phyloP scores from a whole-genome alignment of 495 filamentous ascomycete genomes.

The Thermochaetoides thermophila region DNA sequence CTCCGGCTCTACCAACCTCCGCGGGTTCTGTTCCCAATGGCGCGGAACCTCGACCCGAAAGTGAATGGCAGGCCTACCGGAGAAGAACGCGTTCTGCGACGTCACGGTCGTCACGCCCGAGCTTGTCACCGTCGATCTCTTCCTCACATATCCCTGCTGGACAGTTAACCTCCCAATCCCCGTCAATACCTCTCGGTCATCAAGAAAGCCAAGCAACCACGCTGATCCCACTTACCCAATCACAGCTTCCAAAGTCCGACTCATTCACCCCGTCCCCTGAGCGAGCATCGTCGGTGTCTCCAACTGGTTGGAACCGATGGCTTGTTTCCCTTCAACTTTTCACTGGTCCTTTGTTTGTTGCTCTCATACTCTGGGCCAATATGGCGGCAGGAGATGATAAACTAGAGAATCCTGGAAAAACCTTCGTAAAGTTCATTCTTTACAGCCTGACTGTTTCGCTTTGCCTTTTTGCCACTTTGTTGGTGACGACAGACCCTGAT shows the following conservation, averaged over 20 bases:
- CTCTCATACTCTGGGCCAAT: slow-evolving; percentile 63
- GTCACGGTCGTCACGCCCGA: slow-evolving; percentile 6
- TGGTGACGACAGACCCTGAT: slow-evolving; percentile 44
- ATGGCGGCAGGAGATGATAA: slow-evolving; percentile 41
- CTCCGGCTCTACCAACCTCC: no score
- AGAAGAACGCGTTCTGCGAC: slow-evolving; percentile 24
- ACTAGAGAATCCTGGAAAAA: slow-evolving; percentile 18
- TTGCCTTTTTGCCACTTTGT: slow-evolving; percentile 42
- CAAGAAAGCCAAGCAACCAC: no score
- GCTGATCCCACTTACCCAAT: background rate
- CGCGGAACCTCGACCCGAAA: slow-evolving; percentile 21
- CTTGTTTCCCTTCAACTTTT: slow-evolving; percentile 73
- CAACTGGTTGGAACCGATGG: slow-evolving; percentile 82
- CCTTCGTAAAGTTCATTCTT: slow-evolving; percentile 47
- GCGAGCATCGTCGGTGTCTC: no score
- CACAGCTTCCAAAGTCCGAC: slow-evolving; percentile 1
- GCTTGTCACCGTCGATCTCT: slow-evolving; percentile 4
- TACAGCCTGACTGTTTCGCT: slow-evolving; percentile 59
- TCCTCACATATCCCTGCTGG: slow-evolving; percentile 1
- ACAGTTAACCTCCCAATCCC: no score
- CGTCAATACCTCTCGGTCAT: no score
- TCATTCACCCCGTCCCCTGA: no score
- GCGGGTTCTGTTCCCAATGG: slow-evolving; percentile 11
- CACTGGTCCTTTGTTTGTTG: slow-evolving; percentile 72
- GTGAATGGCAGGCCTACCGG: slow-evolving; percentile 40